Evolutionary conservation across 169 alveolate species (phyloP), one percentile per base, ranked within the genome.

Genomic region (Pseudocohnilembus persalinus): DNA sequence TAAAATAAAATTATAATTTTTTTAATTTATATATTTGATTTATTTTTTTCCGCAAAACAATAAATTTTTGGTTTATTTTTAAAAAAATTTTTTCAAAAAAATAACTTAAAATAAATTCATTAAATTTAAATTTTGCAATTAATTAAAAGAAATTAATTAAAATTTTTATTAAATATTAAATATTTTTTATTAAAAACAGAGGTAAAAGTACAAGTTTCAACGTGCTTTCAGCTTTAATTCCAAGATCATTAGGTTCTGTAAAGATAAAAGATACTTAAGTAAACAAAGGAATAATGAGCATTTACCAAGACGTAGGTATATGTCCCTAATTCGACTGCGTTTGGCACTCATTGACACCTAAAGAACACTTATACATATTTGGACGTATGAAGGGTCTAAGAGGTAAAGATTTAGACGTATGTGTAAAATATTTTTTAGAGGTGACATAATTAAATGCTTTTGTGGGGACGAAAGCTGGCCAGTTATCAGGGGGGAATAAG

Each of bases 401-500:
- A 65, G 90, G 90, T 1, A 31, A 74, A 33, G 87, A 86, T 35
- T 76, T 86, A 31, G 30, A 63, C 4, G 73, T 32, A 16, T 68
- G 83, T 11, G 90, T 86, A 27, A 30, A 76, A 26, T 86, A 86
- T 75, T 86, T 86, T 79, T 30, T 86, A 0, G 65, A 81, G 28
- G 80, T 77, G 28, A 81, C 32, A 73, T 0, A 81, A 81, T 31
- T 81, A 29, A 81, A 72, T 15, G 75, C 28, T 29, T 92, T 83
- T 73, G 68, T 87, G n/a, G 88, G 91, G 31, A 82, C 84, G 4
- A 81, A 90, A 74, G 92, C 96, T n/a, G 92, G 91, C 49, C 72
- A 87, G 25, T 84, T 96, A 68, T 92, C 97, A 49, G 98, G 98
- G 0, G 98, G 98, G 0, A 92, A 94, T 78, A 94, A 96, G 86